Evolutionary conservation across 345 rosid species (phyloP).

Genomic region (Laguncularia racemosa): DNA sequence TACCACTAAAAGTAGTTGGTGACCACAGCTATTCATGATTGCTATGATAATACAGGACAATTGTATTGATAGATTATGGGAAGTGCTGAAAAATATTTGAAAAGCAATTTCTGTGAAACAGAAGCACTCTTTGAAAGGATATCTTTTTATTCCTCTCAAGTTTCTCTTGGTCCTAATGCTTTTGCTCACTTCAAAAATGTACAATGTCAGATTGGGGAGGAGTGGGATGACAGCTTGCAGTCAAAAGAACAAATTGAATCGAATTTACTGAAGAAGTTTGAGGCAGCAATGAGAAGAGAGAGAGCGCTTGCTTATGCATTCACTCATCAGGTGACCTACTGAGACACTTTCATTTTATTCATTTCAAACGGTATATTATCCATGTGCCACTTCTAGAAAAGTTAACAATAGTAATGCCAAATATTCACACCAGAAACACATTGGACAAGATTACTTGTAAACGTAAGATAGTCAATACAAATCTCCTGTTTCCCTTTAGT

Average conservation of each 20-base stretch:
- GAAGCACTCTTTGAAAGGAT: too few species aligned
- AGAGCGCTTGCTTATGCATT: conserved; percentile 82
- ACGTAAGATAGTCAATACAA: too few species aligned
- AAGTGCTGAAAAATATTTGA: too few species aligned
- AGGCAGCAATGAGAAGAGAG: conserved; percentile 95
- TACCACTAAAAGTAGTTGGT: background rate
- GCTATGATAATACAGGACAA: background rate
- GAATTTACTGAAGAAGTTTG: conserved; percentile 68
- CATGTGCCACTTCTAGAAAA: background rate
- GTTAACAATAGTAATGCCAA: too few species aligned
- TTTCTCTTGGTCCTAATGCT: background rate
- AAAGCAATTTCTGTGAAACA: too few species aligned
- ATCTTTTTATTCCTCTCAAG: background rate
- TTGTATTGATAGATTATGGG: too few species aligned
- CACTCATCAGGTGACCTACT: conserved; percentile 72
- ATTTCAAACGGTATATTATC: background rate
- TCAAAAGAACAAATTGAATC: conserved; percentile 91
- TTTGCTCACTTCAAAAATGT: conserved; percentile 6
- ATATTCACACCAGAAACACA: too few species aligned
- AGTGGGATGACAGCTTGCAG: conserved; percentile 88
- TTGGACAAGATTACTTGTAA: too few species aligned
- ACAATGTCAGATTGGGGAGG: conserved; percentile 64
- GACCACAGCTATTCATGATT: background rate
- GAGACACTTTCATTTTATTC: background rate
- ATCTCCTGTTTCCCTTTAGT: too few species aligned